Evolutionary conservation across 805 yeast species (phyloP).

Genomic region (Suhomyces faveliae): DNA sequence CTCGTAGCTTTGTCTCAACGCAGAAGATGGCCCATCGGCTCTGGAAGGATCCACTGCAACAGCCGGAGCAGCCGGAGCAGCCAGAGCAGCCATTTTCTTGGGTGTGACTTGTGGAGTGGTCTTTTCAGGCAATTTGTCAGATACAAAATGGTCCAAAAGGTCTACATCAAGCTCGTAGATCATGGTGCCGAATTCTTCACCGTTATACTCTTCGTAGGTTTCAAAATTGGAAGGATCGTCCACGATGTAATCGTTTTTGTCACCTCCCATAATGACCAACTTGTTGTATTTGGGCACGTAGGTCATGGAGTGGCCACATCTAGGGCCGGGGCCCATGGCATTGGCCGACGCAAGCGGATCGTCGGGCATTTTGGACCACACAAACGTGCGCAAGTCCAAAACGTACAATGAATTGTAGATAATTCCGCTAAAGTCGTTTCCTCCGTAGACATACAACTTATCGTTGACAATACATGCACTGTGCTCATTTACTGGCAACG

Average conservation of each 20-base stretch:
- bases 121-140: neutral
- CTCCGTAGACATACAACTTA: slow-evolving; percentile 83
- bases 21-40: slow-evolving; percentile 13
- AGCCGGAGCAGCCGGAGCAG: slow-evolving; percentile 22
- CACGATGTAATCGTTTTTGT: slow-evolving; percentile 64
- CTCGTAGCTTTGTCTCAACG: slow-evolving; percentile 12
- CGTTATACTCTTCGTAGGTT: slow-evolving; percentile 51
- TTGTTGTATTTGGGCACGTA: slow-evolving; percentile 64
- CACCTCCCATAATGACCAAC: slow-evolving; percentile 89
- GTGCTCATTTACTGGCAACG: slow-evolving; percentile 90
- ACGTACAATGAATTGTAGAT: slow-evolving; percentile 66
- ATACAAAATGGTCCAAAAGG: slow-evolving; percentile 30
- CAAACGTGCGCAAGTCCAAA: slow-evolving; percentile 68
- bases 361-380: slow-evolving; percentile 61
- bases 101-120: slow-evolving; percentile 3
- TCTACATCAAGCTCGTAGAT: slow-evolving; percentile 62
- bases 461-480: slow-evolving; percentile 78
- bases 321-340: slow-evolving; percentile 65
- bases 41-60: slow-evolving; percentile 19
- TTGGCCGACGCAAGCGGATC: slow-evolving; percentile 40
- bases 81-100: slow-evolving; percentile 17
- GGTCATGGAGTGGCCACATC: slow-evolving; percentile 91
- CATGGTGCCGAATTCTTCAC: slow-evolving; percentile 51
- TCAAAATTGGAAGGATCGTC: slow-evolving; percentile 49
- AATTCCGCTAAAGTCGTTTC: slow-evolving; percentile 72